Base-by-base conservation (phyloP, 768 basidiomycete species). In the Lactifluus volemus region DNA sequence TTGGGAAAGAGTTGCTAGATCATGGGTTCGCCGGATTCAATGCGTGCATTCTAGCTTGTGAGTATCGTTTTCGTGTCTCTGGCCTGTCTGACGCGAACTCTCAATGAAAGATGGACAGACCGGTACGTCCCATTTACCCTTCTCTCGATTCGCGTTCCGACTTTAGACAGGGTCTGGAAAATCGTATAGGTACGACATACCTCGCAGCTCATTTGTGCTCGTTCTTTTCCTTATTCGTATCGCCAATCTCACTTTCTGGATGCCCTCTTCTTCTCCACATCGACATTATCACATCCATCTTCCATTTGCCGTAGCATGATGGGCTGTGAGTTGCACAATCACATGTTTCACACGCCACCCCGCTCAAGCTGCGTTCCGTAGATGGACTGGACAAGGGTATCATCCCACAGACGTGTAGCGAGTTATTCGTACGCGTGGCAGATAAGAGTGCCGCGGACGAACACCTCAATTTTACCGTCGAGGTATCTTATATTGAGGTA, bases 401-500 rank as follows among this genome's bases (percentile, higher is more conserved):
- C 70, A 98, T 98, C 64, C 96, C 96, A 30, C 82, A 97, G 48
- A 97, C 94, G 49, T 98, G 96, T 68, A 85, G 83, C 53, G 94
- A 97, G 71, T 78, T 99, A 34, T 99, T 99, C 73, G 78, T 82
- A 65, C 86, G 95, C 56, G 90, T 95, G 51, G 81, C 78, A 49
- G 70, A 79, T 36, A 85, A 88, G 72, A 84, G 76, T 66, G 76
- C 78, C 1, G 71, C 68, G 53, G 89, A 94, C 69, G 72, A 84
- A 10, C 85, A 86, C 67, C 67, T 93, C 61, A 83, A 77, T 60
- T 96, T 93, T 68, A 88, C 89, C 2, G 95, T 99, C 45, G 96
- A 98, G 75, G 95, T 97, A n/a, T 97, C 94, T 5, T 98, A 97
- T 71, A 97, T 97, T 63, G 95, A 96, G 81, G 89, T 89, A 55